Evolutionary conservation across 2,329 filamentous ascomycete genomes (phyloP).

Genomic region (Chalaropsis thielavioides): DNA sequence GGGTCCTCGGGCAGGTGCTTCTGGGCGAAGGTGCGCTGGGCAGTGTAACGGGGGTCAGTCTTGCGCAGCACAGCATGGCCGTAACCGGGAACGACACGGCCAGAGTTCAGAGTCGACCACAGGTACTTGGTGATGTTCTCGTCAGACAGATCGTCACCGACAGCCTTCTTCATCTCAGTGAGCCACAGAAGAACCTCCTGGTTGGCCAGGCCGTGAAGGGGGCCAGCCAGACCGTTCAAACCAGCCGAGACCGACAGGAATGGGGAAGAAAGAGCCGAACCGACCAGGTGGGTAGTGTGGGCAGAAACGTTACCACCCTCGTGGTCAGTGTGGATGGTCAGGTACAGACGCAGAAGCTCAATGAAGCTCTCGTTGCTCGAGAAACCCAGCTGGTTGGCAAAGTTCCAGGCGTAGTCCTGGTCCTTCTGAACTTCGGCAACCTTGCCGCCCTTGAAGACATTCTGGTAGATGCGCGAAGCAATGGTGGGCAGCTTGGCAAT

Average conservation of each 20-base stretch:
- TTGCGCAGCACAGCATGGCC: constrained; percentile 98
- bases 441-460: constrained; percentile 99
- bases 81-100: constrained; percentile 95
- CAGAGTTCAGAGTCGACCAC: constrained; percentile 89
- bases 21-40: constrained; percentile 92
- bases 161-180: constrained; percentile 90
- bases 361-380: constrained; percentile 90
- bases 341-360: constrained; percentile 96
- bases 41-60: constrained; percentile 97
- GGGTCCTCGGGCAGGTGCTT: constrained; percentile 89
- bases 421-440: constrained; percentile 91
- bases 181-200: constrained; percentile 99
- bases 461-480: constrained; percentile 97
- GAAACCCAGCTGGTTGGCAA: constrained; percentile 98
- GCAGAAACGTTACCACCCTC: constrained; percentile 98
- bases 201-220: constrained; percentile 97
- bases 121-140: constrained; percentile 96
- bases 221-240: constrained; percentile 94
- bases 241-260: constrained; percentile 94
- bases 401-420: constrained; percentile 99
- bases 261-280: constrained; percentile 88
- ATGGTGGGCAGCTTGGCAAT: constrained; percentile 99
- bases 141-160: constrained; percentile 92
- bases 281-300: constrained; percentile 96
- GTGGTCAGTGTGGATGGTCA: constrained; percentile 99